Evolutionary conservation across 2,329 filamentous ascomycete genomes (phyloP), one percentile per base, ranked within the genome.

Genomic region (Hymenoscyphus repandus): DNA sequence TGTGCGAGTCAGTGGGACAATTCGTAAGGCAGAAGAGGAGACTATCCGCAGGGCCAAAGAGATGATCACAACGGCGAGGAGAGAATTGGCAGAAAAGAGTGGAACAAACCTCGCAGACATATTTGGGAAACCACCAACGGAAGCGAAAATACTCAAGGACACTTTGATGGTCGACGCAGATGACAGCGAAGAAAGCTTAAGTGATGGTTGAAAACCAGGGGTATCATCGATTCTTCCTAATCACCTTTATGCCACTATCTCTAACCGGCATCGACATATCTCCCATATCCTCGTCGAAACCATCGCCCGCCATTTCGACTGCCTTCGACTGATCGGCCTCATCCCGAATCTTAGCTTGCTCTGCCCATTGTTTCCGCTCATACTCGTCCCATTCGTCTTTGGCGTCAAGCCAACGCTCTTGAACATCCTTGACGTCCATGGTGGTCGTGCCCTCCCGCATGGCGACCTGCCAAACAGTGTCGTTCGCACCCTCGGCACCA

Each of bases 381-480:
- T 83, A 72, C 60, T 85, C 84, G 68, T 99, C 93, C 64, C 89
- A 90, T 58, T 86, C 89, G 13, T 91, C 91, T 66, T 91, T 93
- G 37, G 85, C 78, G 70, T 97, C 92, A 31, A 99, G 73, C 93
- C 93, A 99, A 54, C 93, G 79, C 72, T 99, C 93, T 70, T 99
- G 93, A 56, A 97, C 85, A 69, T 99, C 92, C 53, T 85, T 76
- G 9, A 90, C 83, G 62, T 95, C 90, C 76, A 95, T 83, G 70
- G 83, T 73, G 31, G 81, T 82, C 33, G 83, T 80, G 52, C 85
- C 83, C 52, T 83, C 83, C 50, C 90, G 82, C 82, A 97, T 95
- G 2, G 93, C 90, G 40, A 97, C 84, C 64, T 95, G 89, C 93
- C 93, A 99, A n/a, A 99, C 82, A 6, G 86, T 91, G 67, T 99